A percentile compares a stretch with the other conserved stretches of the same genome.
phyloP scores from a whole-genome alignment of 1,284 basidiomycete genomes.

The Albatrellus sp. region DNA sequence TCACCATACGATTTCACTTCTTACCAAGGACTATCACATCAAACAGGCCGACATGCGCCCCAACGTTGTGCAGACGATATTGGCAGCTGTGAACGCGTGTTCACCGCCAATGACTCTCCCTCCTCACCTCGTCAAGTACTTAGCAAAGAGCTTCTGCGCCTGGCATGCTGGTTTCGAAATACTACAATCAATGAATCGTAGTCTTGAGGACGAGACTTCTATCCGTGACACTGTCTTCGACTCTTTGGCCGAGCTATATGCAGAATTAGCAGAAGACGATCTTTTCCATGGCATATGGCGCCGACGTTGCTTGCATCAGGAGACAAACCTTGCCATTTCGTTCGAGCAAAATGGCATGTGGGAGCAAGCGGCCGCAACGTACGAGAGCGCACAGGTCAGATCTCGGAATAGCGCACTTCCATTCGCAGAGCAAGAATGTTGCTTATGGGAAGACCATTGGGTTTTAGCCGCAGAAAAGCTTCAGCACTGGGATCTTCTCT shows the following conservation, averaged over 20 bases:
- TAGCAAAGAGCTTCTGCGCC: conserved; percentile 91
- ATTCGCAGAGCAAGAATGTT: conserved; percentile 94
- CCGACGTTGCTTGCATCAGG: conserved; percentile 74
- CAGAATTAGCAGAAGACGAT: conserved; percentile 93
- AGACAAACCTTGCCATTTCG: conserved; percentile 88
- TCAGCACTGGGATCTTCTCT: conserved; percentile 94
- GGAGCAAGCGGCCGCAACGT: conserved; percentile 83
- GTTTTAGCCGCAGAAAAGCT: conserved; percentile 92
- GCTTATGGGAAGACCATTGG: conserved; percentile 99
- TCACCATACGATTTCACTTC: conserved; percentile 79
- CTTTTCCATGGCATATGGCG: conserved; percentile 97
- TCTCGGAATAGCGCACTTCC: conserved; percentile 76
- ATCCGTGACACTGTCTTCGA: conserved; percentile 83
- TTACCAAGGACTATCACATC: conserved; percentile 90
- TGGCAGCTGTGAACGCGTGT: conserved; percentile 78
- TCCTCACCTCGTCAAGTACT: conserved; percentile 91
- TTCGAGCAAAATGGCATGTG: conserved; percentile 98
- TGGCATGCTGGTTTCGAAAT: conserved; percentile 92
- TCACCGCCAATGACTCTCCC: conserved; percentile 82
- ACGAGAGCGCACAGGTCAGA: conserved; percentile 86
- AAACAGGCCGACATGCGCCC: conserved; percentile 87
- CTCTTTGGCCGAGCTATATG: conserved; percentile 90
- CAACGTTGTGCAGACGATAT: conserved; percentile 88
- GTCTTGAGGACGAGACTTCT: conserved; percentile 72
- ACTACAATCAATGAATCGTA: conserved; percentile 66